These are phyloP conservation scores for Eimeria necatrix DNA, from an alignment of 169 alveolate species.

Conservation along the genomic window DNA sequence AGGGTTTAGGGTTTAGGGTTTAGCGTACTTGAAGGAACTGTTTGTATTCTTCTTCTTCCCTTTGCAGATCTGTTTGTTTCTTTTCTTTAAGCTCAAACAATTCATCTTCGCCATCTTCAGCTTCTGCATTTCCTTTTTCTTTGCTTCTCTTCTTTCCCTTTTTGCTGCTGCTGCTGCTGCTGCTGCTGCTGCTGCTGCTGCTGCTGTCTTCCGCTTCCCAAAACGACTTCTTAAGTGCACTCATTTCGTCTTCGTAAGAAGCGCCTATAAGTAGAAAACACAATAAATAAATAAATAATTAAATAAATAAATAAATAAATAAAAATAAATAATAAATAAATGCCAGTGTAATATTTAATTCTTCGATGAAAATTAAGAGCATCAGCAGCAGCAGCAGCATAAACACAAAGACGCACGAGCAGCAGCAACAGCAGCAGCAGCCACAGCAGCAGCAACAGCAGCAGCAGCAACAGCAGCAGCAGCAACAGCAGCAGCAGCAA, in stretches of 20 bases:
- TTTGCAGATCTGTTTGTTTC: constrained; percentile 57
- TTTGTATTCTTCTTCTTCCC: constrained; percentile 73
- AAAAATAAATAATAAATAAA: not conserved
- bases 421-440: not conserved
- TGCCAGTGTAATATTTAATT: not conserved
- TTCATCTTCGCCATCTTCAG: constrained; percentile 57
- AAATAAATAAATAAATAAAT: not conserved
- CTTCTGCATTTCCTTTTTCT: constrained; percentile 55
- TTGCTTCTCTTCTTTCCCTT: not conserved
- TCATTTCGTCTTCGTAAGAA: not conserved
- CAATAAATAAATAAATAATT: not conserved
- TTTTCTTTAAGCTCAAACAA: constrained; percentile 68
- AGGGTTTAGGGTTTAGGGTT: constrained; percentile 16
- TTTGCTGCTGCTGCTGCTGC: too few species aligned
- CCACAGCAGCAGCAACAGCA: not conserved
- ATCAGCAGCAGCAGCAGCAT: not conserved
- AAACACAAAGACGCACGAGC: not conserved
- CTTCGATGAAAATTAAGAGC: not conserved
- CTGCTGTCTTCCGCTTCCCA: constrained; percentile 77
- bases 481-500: not conserved
- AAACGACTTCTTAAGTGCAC: not conserved
- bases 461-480: not conserved
- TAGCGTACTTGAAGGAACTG: constrained; percentile 64
- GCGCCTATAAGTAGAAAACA: not conserved
- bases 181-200: too few species aligned